phyloP scores from a whole-genome alignment of 306 rosid genomes.

The Hippophae tibetana region DNA sequence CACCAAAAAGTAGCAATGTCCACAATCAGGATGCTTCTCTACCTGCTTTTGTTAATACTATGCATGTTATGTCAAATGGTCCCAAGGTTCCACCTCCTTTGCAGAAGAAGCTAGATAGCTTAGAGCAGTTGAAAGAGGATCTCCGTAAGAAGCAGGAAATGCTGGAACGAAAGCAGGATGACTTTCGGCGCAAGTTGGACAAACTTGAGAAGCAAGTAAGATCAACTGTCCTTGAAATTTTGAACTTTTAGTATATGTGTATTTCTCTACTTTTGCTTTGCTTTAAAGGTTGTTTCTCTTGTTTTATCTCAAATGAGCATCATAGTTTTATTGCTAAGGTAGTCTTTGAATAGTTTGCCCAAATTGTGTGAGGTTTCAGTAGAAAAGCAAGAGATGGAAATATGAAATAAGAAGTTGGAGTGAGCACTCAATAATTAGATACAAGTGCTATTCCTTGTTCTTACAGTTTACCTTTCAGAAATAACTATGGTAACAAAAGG shows the following conservation, averaged over 20 bases:
- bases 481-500: neutral
- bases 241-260: slow-evolving; percentile 1
- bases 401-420: neutral
- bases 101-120: slow-evolving; percentile 69
- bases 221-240: slow-evolving; percentile 6
- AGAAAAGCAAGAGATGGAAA: slow-evolving; percentile 4
- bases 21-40: slow-evolving; percentile 36
- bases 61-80: slow-evolving; percentile 42
- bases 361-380: neutral
- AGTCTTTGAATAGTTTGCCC: slow-evolving; percentile 11
- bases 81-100: slow-evolving; percentile 55
- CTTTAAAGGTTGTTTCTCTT: no score
- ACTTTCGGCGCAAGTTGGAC: slow-evolving; percentile 66
- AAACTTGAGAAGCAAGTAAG: slow-evolving; percentile 85
- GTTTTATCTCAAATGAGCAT: no score
- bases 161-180: slow-evolving; percentile 80
- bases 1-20: slow-evolving; percentile 37
- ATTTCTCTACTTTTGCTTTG: no score
- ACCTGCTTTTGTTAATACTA: slow-evolving; percentile 41
- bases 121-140: slow-evolving; percentile 83
- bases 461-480: no score
- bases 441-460: neutral
- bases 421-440: slow-evolving; percentile 7
- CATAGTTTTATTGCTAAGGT: slow-evolving; percentile 1
- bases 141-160: slow-evolving; percentile 93